These are phyloP conservation scores for Neonectria sp. DNA, from an alignment of 2,329 filamentous ascomycete genomes.

Conservation along the genomic window DNA sequence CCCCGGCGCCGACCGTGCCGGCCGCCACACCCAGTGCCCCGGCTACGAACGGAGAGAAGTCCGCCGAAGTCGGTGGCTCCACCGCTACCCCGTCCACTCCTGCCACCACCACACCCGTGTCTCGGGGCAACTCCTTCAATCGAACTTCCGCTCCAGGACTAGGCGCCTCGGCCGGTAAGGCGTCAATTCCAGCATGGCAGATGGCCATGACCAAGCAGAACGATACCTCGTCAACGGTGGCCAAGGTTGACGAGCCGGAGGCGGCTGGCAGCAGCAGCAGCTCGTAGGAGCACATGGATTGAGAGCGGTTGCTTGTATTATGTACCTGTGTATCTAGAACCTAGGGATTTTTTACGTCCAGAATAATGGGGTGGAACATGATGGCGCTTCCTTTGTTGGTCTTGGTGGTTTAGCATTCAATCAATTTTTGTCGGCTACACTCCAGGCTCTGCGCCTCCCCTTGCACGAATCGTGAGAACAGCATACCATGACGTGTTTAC, in stretches of 20 bases:
- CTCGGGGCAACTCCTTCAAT: constrained; percentile 44
- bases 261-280: constrained; percentile 37
- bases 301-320: constrained; percentile 25
- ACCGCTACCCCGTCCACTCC: constrained; percentile 50
- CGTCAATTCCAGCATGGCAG: constrained; percentile 86
- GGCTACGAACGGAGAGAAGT: constrained; percentile 50
- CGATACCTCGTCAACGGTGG: constrained; percentile 47
- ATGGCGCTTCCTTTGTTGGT: constrained; percentile 10
- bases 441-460: not conserved
- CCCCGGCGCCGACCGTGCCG: constrained; percentile 43
- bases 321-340: constrained; percentile 27
- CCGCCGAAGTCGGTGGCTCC: constrained; percentile 44
- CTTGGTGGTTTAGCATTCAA: constrained; percentile 10
- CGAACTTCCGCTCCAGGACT: constrained; percentile 57
- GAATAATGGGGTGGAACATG: constrained; percentile 24
- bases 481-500: not conserved
- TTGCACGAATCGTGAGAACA: not conserved
- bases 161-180: constrained; percentile 63
- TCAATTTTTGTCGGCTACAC: constrained; percentile 26
- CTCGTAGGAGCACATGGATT: constrained; percentile 19
- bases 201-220: constrained; percentile 76
- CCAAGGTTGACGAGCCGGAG: constrained; percentile 47
- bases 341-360: constrained; percentile 9
- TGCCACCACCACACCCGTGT: constrained; percentile 31
- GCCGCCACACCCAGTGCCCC: constrained; percentile 30